These are phyloP conservation scores for Xerocomellus chrysenteron DNA, from an alignment of 768 basidiomycete genomes.

Conservation along the genomic window DNA sequence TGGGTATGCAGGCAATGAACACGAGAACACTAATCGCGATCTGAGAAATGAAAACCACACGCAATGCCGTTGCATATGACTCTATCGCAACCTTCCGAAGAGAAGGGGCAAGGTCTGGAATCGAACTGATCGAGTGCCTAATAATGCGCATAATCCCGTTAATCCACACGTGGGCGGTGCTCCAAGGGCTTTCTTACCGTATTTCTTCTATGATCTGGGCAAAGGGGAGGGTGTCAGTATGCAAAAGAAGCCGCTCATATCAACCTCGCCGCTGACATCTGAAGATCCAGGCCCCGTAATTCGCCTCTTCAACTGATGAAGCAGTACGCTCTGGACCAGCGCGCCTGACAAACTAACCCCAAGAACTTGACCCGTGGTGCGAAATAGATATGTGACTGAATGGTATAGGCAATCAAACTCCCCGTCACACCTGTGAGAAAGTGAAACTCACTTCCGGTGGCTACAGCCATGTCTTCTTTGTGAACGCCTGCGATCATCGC, in stretches of 20 bases:
- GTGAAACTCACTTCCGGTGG: slow-evolving; percentile 76
- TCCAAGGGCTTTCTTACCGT: slow-evolving; percentile 40
- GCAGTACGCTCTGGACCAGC: slow-evolving; percentile 76
- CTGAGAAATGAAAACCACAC: slow-evolving; percentile 82
- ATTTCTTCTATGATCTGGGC: slow-evolving; percentile 71
- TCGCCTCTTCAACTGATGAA: slow-evolving; percentile 62
- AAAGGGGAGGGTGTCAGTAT: slow-evolving; percentile 21
- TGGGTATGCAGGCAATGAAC: slow-evolving; percentile 69
- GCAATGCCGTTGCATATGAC: slow-evolving; percentile 78
- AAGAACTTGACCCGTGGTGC: slow-evolving; percentile 92
- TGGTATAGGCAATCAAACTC: slow-evolving; percentile 6
- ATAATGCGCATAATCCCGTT: slow-evolving; percentile 8
- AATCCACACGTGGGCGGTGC: slow-evolving; percentile 17
- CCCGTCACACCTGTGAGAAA: slow-evolving; percentile 5
- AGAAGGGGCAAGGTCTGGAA: slow-evolving; percentile 58
- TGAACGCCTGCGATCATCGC: slow-evolving; percentile 85
- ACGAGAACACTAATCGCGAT: slow-evolving; percentile 62
- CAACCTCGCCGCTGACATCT: slow-evolving; percentile 51
- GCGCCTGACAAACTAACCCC: slow-evolving; percentile 90
- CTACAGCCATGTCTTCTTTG: slow-evolving; percentile 82
- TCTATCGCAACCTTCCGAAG: slow-evolving; percentile 62
- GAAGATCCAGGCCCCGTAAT: slow-evolving; percentile 76
- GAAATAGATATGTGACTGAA: slow-evolving; percentile 88
- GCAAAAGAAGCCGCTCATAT: slow-evolving; percentile 23
- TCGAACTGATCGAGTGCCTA: slow-evolving; percentile 72